Evolutionary conservation across 768 basidiomycete species (phyloP).

Genomic region (Lentinula lateritia): DNA sequence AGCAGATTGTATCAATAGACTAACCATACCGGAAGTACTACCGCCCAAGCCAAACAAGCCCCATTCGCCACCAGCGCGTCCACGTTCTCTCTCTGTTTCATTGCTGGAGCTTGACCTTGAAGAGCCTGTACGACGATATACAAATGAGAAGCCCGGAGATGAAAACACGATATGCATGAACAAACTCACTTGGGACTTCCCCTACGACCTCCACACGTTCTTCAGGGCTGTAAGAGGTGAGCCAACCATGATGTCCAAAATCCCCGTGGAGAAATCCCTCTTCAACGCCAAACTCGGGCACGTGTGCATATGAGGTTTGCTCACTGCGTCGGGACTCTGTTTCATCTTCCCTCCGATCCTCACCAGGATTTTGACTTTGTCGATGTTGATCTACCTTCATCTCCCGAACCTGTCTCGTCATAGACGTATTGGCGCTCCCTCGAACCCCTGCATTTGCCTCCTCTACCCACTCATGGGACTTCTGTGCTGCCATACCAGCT

Average conservation of each 20-base stretch:
- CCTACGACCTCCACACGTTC: neutral
- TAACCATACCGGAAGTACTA: neutral
- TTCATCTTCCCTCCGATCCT: neutral
- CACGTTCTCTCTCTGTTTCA: conserved; percentile 3
- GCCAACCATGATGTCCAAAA: neutral
- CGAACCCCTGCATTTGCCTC: neutral
- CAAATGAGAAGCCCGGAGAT: neutral
- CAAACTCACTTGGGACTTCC: neutral
- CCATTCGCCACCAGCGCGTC: conserved; percentile 4
- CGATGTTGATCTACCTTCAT: neutral
- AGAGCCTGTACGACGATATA: neutral
- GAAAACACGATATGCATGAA: neutral
- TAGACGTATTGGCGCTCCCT: neutral
- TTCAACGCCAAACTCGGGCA: neutral
- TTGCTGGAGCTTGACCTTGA: conserved; percentile 2
- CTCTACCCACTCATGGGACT: neutral
- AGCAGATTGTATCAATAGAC: neutral
- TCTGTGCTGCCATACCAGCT: neutral
- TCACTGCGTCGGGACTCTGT: neutral
- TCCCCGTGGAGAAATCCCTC: neutral
- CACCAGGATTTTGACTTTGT: neutral
- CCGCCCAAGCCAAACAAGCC: neutral
- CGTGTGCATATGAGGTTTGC: neutral
- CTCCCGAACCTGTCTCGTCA: neutral
- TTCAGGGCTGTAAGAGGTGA: neutral